Base-by-base conservation (phyloP, 1,284 basidiomycete genomes). In the Athelia sp. region DNA sequence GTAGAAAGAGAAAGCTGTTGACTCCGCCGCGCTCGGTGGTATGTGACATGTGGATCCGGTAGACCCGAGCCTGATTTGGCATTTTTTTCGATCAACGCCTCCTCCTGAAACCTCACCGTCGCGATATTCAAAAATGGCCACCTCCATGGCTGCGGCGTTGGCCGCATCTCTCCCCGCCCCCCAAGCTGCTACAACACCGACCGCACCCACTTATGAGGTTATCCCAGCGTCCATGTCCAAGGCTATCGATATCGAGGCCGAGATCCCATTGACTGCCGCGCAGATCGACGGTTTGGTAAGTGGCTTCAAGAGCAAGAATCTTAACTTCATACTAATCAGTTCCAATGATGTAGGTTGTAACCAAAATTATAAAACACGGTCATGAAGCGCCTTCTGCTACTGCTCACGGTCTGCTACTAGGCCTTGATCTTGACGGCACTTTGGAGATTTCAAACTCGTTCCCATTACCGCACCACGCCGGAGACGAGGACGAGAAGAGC, bases 371-470 rank as follows among this genome's bases (percentile, higher is more conserved):
- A 62, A 96, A 97, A 73, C 87, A 93, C 63, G 78, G 84, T 53
- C 75, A 82, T 50, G 86, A 91, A 62, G 74, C 82, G 22, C 72
- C 80, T 38, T 75, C 79, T 32, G 68, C 82, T 31, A 81, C 82
- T 57, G 87, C 88, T 17, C 82, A 92, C 61, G 94, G 94, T 51
- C 77, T 96, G 50, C 72, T 98, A 38, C 78, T 97, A 53, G 94
- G 94, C 43, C 80, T 99, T 54, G 95, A 98, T 70, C 75, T 98
- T 29, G 89, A 97, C 66, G 93, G 93, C 11, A 81, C 82, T 38
- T 79, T 98, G 55, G 93, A 97, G 71, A 82, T 98, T 44, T 91
- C 91, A 56, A 97, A 98, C 74, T 87, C 84, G 46, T 98, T 98
- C 68, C 82, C 93, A 23, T 74, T 98, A 60, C 94, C 91, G 45